Evolutionary conservation across 179 eudicot genomes (phyloP), one percentile per base, ranked within the genome.

Genomic region (Silene noctiflora): DNA sequence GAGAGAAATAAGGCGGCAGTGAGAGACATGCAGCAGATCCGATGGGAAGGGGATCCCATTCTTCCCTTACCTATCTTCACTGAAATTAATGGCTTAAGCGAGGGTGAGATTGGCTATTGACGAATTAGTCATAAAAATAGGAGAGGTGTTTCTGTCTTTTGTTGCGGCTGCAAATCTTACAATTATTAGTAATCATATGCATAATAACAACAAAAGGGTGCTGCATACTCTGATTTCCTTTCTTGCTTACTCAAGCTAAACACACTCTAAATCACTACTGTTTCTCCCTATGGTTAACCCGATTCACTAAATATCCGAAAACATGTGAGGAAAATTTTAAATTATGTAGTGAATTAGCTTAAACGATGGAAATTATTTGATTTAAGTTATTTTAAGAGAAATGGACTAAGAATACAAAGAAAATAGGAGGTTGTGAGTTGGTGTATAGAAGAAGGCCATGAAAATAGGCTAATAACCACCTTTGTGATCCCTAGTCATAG

Each of bases 111-210:
- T 1, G 60, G 21, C 8, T 56, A 6, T 35, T 35, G 7, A 35
- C 2, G 60, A 56, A 56, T 56, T 53, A 53, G n/a, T 56, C 58
- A 58, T 39, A 73, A 20, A 25, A 20, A 71, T 73, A 29, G 58
- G 58, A 6, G 33, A 22, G 67, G 19, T 79, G 76, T 79, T 71
- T 75, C 53, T 51, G 81, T 79, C 81, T 44, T 74, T 51, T 68
- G 48, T 61, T 81, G 72, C 63, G 69, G 75, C 73, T 77, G 60
- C 77, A 55, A 27, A 69, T 69, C 73, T 53, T 27, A 33, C 70
- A 71, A 71, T 81, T 74, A 74, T 81, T 81, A 64, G 69, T 78
- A 70, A 81, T 81, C 84, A 81, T 81, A 69, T 64, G 78, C 69
- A 75, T 35, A 74, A 74, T 51, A 71, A 10, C 48, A 42, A 42